Evolutionary conservation across 257 asterid genomes (phyloP).

Genomic region (Solanum ossicruentum): DNA sequence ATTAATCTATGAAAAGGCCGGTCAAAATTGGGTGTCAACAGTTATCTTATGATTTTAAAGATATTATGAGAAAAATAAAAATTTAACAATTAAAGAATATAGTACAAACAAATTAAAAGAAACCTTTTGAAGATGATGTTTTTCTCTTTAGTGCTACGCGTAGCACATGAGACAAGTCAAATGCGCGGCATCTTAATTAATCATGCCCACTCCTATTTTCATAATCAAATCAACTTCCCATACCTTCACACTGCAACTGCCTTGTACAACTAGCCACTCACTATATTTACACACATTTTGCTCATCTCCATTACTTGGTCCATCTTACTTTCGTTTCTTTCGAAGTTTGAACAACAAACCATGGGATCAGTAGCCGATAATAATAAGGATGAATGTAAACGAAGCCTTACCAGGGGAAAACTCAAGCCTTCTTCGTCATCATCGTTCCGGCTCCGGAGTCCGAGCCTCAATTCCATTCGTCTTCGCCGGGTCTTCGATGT

Average conservation of each 20-base stretch:
- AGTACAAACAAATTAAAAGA: no score
- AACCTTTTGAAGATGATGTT: no score
- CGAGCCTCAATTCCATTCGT: slow-evolving; percentile 62
- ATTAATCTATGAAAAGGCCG: no score
- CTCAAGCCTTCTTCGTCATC: neutral
- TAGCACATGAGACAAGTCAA: neutral
- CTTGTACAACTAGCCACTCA: neutral
- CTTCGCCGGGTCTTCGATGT: slow-evolving; percentile 69
- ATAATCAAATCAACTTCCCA: neutral
- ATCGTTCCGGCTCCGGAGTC: slow-evolving; percentile 57
- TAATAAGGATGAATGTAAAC: neutral
- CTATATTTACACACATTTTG: neutral
- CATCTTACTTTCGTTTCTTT: neutral
- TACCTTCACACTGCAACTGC: neutral
- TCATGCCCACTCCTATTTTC: neutral
- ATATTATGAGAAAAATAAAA: no score
- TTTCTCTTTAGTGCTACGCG: neutral
- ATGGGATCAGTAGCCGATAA: neutral
- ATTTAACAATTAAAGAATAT: no score
- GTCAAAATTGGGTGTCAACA: no score
- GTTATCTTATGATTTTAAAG: no score
- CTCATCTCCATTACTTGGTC: neutral
- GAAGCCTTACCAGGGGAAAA: neutral
- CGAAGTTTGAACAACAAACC: neutral
- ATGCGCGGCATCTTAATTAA: neutral